Evolutionary conservation across 2,329 filamentous ascomycete genomes (phyloP), one percentile per base, ranked within the genome.

Genomic region (Pseudomassariella vexata): DNA sequence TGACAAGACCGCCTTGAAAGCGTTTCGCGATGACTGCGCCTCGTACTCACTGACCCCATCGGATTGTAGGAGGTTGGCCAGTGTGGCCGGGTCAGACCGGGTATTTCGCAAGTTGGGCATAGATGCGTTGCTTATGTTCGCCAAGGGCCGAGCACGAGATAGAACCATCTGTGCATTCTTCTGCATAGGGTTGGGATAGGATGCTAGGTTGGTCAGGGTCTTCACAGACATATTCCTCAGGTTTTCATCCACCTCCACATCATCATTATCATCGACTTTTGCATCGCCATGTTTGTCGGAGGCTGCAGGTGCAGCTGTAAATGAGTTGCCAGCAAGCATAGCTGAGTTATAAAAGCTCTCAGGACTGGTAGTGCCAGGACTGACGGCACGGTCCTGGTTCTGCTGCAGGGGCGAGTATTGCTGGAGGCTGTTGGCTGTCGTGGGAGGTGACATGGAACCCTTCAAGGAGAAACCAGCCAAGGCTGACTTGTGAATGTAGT

Each of bases 141-240:
- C n/a, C 9, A 21, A 20, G n/a, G 43, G 38, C 19, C 47, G 46
- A 38, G 44, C 45, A 15, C 53, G 49, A 32, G 55, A 50, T 36
- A 74, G 62, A 12, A 60, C 54, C 41, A 58, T 65, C 51, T 66
- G 68, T 36, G 72, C 72, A 24, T 52, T 56, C 49, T 66, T 66
- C 48, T 73, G 72, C 47, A 59, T 66, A 6, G 70, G 70, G 41
- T 76, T 76, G 5, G 65, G 59, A 41, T 74, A 76, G 2, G 71
- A 75, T 11, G 71, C 71, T 41, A 76, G 48, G 41, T 68, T 75
- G 23, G 66, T 63, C 15, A 75, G 57, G 19, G 61, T 66, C 44
- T 73, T 71, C 45, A 66, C 59, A 9, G 59, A 37, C 39, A 52
- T 55, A 39, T 63, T 56, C 27, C 52, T 62, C 36, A 57, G 52